Conservation (phyloP, 1,139 yeast genomes). For the Kodamaea fungicola region DNA sequence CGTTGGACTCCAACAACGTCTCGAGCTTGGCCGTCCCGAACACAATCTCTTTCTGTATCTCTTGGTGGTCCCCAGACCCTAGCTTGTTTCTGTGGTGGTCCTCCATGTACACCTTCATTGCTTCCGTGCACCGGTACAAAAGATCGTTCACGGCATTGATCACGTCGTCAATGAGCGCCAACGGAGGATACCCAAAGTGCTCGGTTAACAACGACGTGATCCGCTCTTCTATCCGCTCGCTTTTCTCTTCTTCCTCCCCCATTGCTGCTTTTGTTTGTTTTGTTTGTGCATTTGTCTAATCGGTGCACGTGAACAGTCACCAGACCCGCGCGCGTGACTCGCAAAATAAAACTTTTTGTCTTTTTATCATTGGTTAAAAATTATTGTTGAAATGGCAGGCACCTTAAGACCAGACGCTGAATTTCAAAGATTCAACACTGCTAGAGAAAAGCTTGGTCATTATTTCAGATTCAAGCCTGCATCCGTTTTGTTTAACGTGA, state of each 20-base stretch:
- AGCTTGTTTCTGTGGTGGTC: constrained; percentile 12
- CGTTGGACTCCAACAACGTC: constrained; percentile 67
- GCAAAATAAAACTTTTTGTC: not conserved
- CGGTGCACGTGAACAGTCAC: not conserved
- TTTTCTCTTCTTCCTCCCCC: too few relatives aligned
- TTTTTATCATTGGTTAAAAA: constrained; percentile 1
- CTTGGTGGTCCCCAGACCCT: constrained; percentile 13
- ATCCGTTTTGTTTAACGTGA: constrained; percentile 33
- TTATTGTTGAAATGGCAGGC: constrained; percentile 32
- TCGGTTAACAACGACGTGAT: constrained; percentile 70
- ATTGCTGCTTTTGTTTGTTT: constrained; percentile 7
- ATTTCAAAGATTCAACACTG: constrained; percentile 41
- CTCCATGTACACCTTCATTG: constrained; percentile 59
- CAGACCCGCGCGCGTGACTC: not conserved
- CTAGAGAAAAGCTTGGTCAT: constrained; percentile 42
- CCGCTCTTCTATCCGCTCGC: constrained; percentile 25
- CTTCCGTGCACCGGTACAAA: constrained; percentile 78
- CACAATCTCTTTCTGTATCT: constrained; percentile 49
- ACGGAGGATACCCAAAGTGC: constrained; percentile 83
- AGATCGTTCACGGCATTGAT: constrained; percentile 86
- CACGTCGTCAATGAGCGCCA: constrained; percentile 83
- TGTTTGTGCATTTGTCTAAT: not conserved
- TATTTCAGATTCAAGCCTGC: constrained; percentile 44
- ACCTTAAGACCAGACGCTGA: constrained; percentile 46
- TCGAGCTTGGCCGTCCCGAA: constrained; percentile 80